These are phyloP conservation scores for Malus hybrid DNA, from an alignment of 331 rosid species.

Conservation along the genomic window DNA sequence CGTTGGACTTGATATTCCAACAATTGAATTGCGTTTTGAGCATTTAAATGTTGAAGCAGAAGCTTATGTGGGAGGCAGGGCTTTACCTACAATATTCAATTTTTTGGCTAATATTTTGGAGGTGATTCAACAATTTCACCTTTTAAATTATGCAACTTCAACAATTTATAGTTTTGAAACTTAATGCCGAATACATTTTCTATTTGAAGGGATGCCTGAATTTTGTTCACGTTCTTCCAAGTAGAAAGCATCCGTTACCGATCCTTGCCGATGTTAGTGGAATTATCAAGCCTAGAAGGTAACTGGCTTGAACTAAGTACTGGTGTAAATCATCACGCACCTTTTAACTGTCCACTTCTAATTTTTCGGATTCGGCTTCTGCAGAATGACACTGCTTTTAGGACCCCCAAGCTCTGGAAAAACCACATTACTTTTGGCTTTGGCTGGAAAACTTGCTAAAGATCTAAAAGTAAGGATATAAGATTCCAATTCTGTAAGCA, in stretches of 20 bases:
- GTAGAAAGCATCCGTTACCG: constrained; percentile 58
- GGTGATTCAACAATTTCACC: constrained; percentile 33
- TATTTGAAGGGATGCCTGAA: constrained; percentile 56
- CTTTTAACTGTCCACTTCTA: constrained; percentile 15
- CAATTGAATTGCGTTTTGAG: constrained; percentile 84
- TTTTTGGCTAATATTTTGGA: constrained; percentile 58
- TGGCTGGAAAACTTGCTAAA: constrained; percentile 77
- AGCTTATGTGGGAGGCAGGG: constrained; percentile 79
- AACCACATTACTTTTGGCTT: constrained; percentile 74
- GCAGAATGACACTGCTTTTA: constrained; percentile 88
- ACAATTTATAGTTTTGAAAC: neutral
- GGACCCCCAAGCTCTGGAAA: constrained; percentile 97
- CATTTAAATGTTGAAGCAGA: constrained; percentile 80
- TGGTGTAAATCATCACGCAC: neutral
- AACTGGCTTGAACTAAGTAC: neutral
- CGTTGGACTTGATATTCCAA: constrained; percentile 87
- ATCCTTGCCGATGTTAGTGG: constrained; percentile 76
- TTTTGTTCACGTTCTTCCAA: constrained; percentile 57
- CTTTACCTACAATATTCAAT: constrained; percentile 68
- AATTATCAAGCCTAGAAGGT: constrained; percentile 88
- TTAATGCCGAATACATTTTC: neutral
- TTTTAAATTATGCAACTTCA: neutral
- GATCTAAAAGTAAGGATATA: constrained; percentile 60
- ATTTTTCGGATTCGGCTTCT: constrained; percentile 7
- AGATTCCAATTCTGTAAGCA: neutral